Conservation (phyloP, 495 filamentous ascomycete species). For the Bacidia rubella region DNA sequence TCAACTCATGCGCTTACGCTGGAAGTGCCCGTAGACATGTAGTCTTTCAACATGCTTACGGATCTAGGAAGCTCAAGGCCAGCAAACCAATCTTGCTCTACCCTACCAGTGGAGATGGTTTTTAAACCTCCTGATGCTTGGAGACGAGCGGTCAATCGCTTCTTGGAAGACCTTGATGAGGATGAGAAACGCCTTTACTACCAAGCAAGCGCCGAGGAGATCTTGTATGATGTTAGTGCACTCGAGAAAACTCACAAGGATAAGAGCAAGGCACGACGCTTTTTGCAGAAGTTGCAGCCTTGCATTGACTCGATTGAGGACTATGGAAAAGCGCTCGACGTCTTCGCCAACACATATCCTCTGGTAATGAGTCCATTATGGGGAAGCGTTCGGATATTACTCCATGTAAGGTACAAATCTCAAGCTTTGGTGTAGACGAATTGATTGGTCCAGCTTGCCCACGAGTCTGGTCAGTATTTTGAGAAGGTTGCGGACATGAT, state of each 20-base stretch:
- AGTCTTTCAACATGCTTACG: too few species aligned
- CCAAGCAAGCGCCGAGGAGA: conserved; percentile 17
- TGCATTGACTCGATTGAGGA: conserved; percentile 26
- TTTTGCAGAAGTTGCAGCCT: conserved; percentile 20
- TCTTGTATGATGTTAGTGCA: conserved; percentile 24
- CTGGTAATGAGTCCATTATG: conserved; percentile 28
- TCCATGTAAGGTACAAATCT: conserved; percentile 16
- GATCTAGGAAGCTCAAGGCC: too few species aligned
- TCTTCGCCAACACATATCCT: conserved; percentile 23
- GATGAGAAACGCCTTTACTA: conserved; percentile 17
- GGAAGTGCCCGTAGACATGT: too few species aligned
- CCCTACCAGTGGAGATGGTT: too few species aligned
- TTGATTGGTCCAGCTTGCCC: conserved; percentile 17
- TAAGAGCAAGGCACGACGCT: conserved; percentile 18
- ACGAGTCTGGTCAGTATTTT: conserved; percentile 25
- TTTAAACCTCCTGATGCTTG: conserved; percentile 14
- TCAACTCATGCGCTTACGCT: too few species aligned
- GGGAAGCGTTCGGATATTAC: conserved; percentile 28
- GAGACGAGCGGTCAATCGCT: conserved; percentile 20
- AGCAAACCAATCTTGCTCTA: too few species aligned
- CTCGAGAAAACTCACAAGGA: conserved; percentile 19
- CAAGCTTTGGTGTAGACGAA: too few species aligned
- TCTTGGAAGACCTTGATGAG: conserved; percentile 19
- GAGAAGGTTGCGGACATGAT: conserved; percentile 27
- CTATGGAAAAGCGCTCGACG: conserved; percentile 29